Base-by-base conservation (phyloP, 495 filamentous ascomycete species). In the Hyaloscypha finlandica region DNA sequence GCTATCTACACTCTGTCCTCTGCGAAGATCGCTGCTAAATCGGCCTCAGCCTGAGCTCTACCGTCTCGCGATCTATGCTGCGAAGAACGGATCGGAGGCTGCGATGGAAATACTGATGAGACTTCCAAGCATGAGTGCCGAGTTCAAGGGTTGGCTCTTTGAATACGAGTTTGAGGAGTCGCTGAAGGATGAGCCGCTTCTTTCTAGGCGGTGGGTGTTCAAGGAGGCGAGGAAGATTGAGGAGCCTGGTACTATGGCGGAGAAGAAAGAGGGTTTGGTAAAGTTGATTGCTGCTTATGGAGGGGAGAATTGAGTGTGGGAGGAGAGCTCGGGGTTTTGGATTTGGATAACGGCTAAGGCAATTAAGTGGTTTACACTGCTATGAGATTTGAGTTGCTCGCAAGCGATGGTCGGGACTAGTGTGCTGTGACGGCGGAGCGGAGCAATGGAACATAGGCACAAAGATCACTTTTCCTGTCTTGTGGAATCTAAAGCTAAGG, bases 81-180 rank as follows among this genome's bases (percentile, higher is more conserved):
- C 30, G 6, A 29, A 51, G 11, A 32, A 22, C 16, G 65, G 59
- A 8, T 68, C 65, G 4, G 51, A 42, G n/a, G 45, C 60, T 12
- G 65, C 65, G 25, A 45, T 58, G 51, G 65, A 68, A 57, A 35
- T 68, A 1, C 59, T 68, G 9, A 53, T 68, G n/a, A 29, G 11
- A 6, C 65, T 68, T 57, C 59, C 65, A 3, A 30, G 55, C 19
- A 42, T n/a, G 31, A 30, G 63, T 57, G n/a, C 48, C 4, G n/a
- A 4, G 9, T 59, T 68, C 48, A 30, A 29, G 19, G 65, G 65
- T 6, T 59, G 66, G 61, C 53, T 64, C 14, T 64, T 68, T 25
- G 66, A 68, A 25, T 68, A 68, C 35, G 30, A 63, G 37, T 52
- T 59, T 22, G 61, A 58, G 48, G n/a, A 57, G 29, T 12, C n/a